Evolutionary conservation across 306 rosid species (phyloP).

Genomic region (Mucuna pruriens): DNA sequence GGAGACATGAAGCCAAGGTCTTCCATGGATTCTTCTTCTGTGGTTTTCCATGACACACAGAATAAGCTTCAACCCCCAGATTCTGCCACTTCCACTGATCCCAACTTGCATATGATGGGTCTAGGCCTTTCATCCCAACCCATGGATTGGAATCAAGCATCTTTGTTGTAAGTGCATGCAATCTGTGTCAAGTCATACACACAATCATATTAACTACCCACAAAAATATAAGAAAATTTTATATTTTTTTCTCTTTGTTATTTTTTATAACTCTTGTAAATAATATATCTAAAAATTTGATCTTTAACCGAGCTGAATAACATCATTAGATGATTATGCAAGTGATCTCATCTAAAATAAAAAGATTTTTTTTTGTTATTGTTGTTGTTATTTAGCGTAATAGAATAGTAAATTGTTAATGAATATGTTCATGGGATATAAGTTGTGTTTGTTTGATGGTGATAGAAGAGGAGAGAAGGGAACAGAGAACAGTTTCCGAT

Average conservation of each 20-base stretch:
- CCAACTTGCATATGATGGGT: conserved; percentile 84
- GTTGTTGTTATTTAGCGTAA: background rate
- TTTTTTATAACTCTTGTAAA: background rate
- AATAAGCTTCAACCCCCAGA: conserved; percentile 55
- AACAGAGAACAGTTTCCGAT: conserved; percentile 63
- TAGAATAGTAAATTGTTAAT: background rate
- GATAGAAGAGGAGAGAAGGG: conserved; percentile 65
- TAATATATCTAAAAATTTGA: background rate
- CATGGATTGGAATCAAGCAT: conserved; percentile 82
- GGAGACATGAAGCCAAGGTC: conserved; percentile 66
- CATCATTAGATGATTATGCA: too few species aligned
- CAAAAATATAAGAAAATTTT: background rate
- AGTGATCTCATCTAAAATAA: too few species aligned
- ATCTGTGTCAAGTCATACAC: background rate
- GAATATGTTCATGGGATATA: background rate
- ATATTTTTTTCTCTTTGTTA: background rate
- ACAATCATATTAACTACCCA: background rate
- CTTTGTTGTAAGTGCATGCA: conserved; percentile 69
- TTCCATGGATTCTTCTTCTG: conserved; percentile 66
- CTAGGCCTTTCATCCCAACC: conserved; percentile 83
- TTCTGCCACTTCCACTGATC: conserved; percentile 52
- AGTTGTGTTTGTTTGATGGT: background rate
- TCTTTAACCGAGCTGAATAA: background rate
- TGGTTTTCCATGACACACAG: conserved; percentile 55
- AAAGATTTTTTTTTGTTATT: background rate